Percentiles rank a stretch among this genome's conserved stretches.
phyloP scores from a whole-genome alignment of 176 grass and related monocot genomes.

The Paspalum notatum region DNA sequence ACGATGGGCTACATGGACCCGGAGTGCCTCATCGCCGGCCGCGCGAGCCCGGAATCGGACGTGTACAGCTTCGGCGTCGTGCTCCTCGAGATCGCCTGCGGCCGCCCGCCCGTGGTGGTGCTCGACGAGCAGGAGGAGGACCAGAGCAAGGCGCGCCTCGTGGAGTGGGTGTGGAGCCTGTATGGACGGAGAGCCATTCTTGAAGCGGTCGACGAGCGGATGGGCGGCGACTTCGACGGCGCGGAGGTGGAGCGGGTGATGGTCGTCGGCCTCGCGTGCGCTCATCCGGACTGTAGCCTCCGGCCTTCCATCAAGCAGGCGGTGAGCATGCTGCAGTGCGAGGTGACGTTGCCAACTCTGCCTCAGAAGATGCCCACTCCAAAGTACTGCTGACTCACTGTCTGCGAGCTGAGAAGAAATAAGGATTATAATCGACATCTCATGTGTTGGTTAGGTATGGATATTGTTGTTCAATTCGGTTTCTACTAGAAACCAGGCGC shows the following conservation, averaged over 20 bases:
- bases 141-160: background rate
- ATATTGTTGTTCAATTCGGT: too few relatives aligned
- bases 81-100: slow-evolving; percentile 49
- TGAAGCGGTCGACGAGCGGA: background rate
- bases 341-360: slow-evolving; percentile 43
- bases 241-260: slow-evolving; percentile 18
- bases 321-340: slow-evolving; percentile 41
- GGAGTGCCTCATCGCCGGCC: background rate
- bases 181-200: background rate
- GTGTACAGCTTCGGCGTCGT: slow-evolving; percentile 92
- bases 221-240: background rate
- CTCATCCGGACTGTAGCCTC: slow-evolving; percentile 41
- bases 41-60: slow-evolving; percentile 11
- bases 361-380: slow-evolving; percentile 59
- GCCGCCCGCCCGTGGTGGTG: background rate
- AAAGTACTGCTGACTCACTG: background rate
- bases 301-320: slow-evolving; percentile 56
- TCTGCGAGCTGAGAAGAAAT: too few relatives aligned
- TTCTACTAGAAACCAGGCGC: too few relatives aligned
- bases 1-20: slow-evolving; percentile 3
- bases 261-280: slow-evolving; percentile 58
- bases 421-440: too few relatives aligned
- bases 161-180: background rate
- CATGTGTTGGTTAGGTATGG: too few relatives aligned
- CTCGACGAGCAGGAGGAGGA: background rate